Evolutionary conservation across 1,284 basidiomycete genomes (phyloP).

Genomic region (Pyrrhoderma lamaoense): DNA sequence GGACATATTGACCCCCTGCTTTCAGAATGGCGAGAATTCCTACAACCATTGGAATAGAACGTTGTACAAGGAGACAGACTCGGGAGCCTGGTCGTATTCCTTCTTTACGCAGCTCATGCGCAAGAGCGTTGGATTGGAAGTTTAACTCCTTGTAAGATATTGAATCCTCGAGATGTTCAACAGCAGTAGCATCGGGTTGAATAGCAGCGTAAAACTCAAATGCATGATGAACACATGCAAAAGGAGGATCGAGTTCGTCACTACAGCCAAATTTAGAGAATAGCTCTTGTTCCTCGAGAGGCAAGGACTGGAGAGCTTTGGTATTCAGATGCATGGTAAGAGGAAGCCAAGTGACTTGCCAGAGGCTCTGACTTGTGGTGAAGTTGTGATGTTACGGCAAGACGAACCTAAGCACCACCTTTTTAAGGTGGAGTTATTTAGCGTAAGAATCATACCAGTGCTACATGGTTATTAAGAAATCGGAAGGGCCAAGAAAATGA

Average conservation of each 20-base stretch:
- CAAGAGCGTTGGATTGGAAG: constrained; percentile 40
- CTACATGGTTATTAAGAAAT: no score
- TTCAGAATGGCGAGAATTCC: constrained; percentile 50
- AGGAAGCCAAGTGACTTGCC: background rate
- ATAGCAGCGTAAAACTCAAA: constrained; percentile 39
- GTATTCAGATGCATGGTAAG: constrained; percentile 4
- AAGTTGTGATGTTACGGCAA: no score
- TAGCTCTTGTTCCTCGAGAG: constrained; percentile 34
- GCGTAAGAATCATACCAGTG: no score
- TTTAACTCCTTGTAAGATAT: constrained; percentile 48
- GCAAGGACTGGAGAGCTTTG: constrained; percentile 21
- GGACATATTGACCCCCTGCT: constrained; percentile 50
- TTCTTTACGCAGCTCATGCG: constrained; percentile 34
- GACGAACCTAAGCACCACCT: no score
- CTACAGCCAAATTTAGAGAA: constrained; percentile 44
- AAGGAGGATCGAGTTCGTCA: constrained; percentile 30
- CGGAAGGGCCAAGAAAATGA: background rate
- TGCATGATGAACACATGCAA: constrained; percentile 48
- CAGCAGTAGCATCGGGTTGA: constrained; percentile 39
- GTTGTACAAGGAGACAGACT: constrained; percentile 46
- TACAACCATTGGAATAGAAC: constrained; percentile 47
- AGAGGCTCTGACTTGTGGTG: background rate
- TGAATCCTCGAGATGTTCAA: constrained; percentile 40
- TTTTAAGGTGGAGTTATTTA: no score
- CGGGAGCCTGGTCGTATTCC: constrained; percentile 44